Conservation (phyloP, 2,329 filamentous ascomycete genomes). For the Fusarium metavorans region DNA sequence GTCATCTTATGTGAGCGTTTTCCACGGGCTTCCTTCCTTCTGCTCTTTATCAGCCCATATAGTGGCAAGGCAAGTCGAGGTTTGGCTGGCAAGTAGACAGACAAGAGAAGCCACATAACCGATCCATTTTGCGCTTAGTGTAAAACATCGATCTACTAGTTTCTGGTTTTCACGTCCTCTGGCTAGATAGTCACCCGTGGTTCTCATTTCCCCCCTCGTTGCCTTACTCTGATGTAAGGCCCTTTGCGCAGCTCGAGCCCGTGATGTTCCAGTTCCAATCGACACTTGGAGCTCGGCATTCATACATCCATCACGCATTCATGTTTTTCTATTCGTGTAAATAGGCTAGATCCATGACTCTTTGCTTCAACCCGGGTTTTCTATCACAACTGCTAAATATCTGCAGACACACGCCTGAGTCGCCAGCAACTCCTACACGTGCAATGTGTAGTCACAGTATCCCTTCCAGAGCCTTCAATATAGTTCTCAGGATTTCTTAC, state of each 20-base stretch:
- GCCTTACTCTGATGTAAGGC: not conserved
- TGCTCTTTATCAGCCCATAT: not conserved
- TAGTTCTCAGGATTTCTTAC: not conserved
- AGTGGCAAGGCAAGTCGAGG: not conserved
- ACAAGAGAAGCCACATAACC: not conserved
- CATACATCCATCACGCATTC: not conserved
- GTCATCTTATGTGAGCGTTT: not conserved
- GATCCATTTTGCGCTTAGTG: not conserved
- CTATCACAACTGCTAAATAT: not conserved
- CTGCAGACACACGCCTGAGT: not conserved
- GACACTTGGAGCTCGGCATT: not conserved
- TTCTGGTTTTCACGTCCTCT: not conserved
- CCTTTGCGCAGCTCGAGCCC: no score
- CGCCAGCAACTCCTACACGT: not conserved
- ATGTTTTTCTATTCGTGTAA: rapidly evolving
- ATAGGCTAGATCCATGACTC: not conserved
- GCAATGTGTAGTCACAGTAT: not conserved
- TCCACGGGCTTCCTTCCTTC: not conserved
- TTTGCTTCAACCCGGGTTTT: not conserved
- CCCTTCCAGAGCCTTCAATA: not conserved
- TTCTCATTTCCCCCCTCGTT: not conserved
- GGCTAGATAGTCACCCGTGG: rapidly evolving
- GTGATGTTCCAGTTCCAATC: no score
- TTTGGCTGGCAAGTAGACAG: not conserved
- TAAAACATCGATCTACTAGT: not conserved